Evolutionary conservation across 176 grass and related monocot genomes (phyloP).

Genomic region (Otatea glauca): DNA sequence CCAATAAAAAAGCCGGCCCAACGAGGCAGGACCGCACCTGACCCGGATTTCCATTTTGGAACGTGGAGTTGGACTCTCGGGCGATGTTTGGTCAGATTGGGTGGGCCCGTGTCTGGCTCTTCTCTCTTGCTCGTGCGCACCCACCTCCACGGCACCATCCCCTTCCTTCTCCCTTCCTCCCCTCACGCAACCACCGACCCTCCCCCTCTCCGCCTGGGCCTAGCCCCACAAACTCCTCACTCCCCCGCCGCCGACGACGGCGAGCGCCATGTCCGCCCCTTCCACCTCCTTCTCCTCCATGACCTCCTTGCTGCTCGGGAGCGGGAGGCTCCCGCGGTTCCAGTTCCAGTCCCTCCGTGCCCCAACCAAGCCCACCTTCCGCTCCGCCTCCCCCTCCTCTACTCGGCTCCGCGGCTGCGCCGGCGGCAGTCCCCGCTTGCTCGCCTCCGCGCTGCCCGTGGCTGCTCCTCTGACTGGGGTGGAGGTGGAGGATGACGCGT

Average conservation of each 20-base stretch:
- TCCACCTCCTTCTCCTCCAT: constrained; percentile 27
- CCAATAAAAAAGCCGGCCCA: no score
- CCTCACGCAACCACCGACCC: constrained; percentile 31
- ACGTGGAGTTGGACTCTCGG: neutral
- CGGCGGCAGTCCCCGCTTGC: constrained; percentile 17
- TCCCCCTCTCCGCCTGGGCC: constrained; percentile 1
- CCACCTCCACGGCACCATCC: constrained; percentile 28
- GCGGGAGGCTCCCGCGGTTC: constrained; percentile 49
- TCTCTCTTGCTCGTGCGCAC: neutral
- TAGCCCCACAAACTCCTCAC: neutral
- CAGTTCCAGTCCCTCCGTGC: constrained; percentile 50
- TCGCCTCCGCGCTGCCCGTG: constrained; percentile 32
- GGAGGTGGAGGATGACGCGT: constrained; percentile 20
- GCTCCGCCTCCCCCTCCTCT: neutral
- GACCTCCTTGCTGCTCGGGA: constrained; percentile 40
- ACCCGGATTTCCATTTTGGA: neutral
- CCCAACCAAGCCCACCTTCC: constrained; percentile 49
- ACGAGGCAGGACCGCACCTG: no score
- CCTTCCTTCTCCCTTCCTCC: neutral
- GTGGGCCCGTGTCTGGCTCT: neutral
- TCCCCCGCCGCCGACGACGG: neutral
- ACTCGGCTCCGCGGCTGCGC: neutral
- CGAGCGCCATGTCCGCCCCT: constrained; percentile 35
- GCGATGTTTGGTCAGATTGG: neutral
- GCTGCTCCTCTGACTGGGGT: constrained; percentile 12